phyloP scores from a whole-genome alignment of 805 yeast genomes.

The Schizosaccharomyces pombe region DNA sequence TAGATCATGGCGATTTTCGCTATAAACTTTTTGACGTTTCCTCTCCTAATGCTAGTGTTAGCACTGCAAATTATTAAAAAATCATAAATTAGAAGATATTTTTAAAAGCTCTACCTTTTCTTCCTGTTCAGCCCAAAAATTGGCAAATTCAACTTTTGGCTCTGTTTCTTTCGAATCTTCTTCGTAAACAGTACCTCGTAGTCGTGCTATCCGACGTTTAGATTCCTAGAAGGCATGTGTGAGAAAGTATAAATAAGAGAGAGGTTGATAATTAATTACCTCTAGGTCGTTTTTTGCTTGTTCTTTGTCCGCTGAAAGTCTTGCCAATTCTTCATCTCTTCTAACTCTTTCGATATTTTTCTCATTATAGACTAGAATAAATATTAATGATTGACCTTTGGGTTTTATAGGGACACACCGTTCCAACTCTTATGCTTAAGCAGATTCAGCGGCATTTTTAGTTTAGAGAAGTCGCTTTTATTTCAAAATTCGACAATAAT shows the following conservation, averaged over 20 bases:
- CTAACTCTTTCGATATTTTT: neutral
- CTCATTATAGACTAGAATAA: neutral
- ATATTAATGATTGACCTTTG: too few relatives aligned
- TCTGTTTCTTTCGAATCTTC: too few relatives aligned
- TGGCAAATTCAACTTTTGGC: neutral
- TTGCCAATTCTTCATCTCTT: neutral
- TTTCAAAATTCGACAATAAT: too few relatives aligned
- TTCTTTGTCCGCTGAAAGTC: neutral
- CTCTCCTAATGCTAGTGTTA: neutral
- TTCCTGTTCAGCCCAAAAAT: neutral
- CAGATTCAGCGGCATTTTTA: neutral
- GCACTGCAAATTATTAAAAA: neutral
- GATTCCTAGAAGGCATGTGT: too few relatives aligned
- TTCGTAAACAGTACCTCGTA: too few relatives aligned
- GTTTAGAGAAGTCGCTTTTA: neutral
- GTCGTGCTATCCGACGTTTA: too few relatives aligned
- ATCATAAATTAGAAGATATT: too few relatives aligned
- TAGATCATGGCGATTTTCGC: neutral
- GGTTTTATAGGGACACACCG: neutral
- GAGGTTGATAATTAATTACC: too few relatives aligned
- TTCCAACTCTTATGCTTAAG: conserved; percentile 1
- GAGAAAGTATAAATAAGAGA: too few relatives aligned
- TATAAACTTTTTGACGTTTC: neutral
- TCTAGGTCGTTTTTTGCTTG: neutral
- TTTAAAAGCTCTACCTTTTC: neutral